Evolutionary conservation across 176 grass and related monocot genomes (phyloP), one percentile per base, ranked within the genome.

Genomic region (Echinochloa phyllopogon): DNA sequence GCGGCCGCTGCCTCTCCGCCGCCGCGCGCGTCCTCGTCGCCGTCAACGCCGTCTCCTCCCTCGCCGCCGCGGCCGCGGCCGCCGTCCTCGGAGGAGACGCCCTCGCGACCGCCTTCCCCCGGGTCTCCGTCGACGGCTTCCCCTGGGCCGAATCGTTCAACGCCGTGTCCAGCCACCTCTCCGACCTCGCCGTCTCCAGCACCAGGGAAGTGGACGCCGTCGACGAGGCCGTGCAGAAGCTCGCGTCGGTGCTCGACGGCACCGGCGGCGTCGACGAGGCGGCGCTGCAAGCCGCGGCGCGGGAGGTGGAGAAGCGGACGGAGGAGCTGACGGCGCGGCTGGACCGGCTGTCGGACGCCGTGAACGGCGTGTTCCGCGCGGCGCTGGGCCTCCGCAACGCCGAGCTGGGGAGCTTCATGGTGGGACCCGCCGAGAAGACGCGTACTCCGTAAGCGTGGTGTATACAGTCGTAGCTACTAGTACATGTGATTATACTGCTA

Each of bases 81-180:
- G 53, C 88, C 8, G 72, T 84, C 18, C 91, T 98, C 27, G 78
- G 86, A 39, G 86, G 86, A 15, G 59, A 47, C 2, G 4, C 9
- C 12, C 17, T 37, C 27, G 1, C 8, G 12, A 4, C 15, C 20
- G 0, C 17, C 25, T 77, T 68, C 58, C 61, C 76, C 11, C 21
- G 61, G 1, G 65, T 92, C 57, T 40, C 76, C 50, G 56, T 68
- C 12, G 79, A 45, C 20, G 83, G 88, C 29, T 59, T 94, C 84
- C 72, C 83, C 4, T 95, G 96, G 96, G 85, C 83, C 0, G 79
- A 90, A 20, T 23, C 88, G 4, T 98, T 90, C 85, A 90, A 94
- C 83, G 79, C 90, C n/a, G 37, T 92, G 6, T 84, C 88, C 55
- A 62, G 15, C 27, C 85, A 88, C 25, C 58, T 92, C 68, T 73